Percentiles rank a stretch among this genome's conserved stretches.
Conservation (phyloP, 2,329 filamentous ascomycete genomes). For the Colletotrichum endophyticum region DNA sequence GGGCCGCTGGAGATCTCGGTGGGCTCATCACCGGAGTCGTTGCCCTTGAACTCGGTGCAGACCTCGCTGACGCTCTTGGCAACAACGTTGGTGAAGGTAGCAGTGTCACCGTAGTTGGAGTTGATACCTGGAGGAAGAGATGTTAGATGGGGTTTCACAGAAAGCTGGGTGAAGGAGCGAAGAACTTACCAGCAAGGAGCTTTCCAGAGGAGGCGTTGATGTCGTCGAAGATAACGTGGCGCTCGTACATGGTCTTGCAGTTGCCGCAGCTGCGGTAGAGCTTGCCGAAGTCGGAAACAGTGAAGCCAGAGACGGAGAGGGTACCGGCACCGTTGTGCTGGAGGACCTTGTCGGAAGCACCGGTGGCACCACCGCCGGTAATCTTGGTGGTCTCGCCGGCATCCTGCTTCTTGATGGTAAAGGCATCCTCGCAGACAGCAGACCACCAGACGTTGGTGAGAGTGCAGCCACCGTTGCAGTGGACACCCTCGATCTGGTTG, state of each 20-base stretch:
- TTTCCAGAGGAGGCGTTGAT: constrained; percentile 20
- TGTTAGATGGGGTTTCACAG: not conserved
- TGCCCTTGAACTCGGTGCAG: constrained; percentile 20
- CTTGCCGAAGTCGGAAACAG: constrained; percentile 16
- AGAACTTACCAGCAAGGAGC: constrained; percentile 14
- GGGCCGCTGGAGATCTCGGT: constrained; percentile 5
- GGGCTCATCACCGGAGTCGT: constrained; percentile 13
- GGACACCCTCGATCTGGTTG: constrained; percentile 48
- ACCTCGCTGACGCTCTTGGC: constrained; percentile 8
- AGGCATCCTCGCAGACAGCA: constrained; percentile 39
- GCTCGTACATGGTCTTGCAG: constrained; percentile 17
- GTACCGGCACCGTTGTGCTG: constrained; percentile 23
- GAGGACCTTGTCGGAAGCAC: constrained; percentile 16
- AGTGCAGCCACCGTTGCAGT: constrained; percentile 50
- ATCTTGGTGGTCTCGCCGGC: constrained; percentile 18
- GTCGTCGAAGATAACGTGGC: constrained; percentile 19
- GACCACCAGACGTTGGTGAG: constrained; percentile 41
- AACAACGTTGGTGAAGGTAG: constrained; percentile 8
- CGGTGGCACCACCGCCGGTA: constrained; percentile 11
- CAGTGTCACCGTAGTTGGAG: constrained; percentile 20
- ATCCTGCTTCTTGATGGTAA: constrained; percentile 37
- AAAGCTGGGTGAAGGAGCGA: fast-evolving
- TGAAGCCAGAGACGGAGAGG: constrained; percentile 17
- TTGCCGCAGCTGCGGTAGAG: constrained; percentile 22
- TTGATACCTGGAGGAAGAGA: constrained; percentile 2